phyloP scores from a whole-genome alignment of 2,329 filamentous ascomycete species.

The Fusarium sp. region DNA sequence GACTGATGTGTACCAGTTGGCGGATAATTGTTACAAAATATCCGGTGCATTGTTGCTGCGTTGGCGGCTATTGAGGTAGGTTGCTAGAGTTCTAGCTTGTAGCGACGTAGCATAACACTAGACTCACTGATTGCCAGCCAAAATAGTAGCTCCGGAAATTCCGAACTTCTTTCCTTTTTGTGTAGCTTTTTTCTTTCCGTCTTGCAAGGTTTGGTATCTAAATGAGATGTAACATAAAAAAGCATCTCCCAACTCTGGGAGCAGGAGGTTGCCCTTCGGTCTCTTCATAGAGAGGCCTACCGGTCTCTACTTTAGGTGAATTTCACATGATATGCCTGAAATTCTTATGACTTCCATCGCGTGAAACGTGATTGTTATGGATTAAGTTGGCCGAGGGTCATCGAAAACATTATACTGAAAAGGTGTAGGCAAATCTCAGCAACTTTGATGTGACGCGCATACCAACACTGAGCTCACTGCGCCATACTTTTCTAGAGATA shows the following conservation, averaged over 20 bases:
- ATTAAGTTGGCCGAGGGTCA: neutral
- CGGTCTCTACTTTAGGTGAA: neutral
- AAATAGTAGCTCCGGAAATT: neutral
- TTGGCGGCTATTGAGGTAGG: neutral
- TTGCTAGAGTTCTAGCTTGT: neutral
- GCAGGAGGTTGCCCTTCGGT: neutral
- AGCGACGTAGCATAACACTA: neutral
- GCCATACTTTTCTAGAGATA: neutral
- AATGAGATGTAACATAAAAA: neutral
- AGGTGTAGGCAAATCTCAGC: neutral
- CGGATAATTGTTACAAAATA: neutral
- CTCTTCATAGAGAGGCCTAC: neutral
- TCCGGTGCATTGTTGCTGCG: neutral
- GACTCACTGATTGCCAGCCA: neutral
- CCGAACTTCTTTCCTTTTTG: neutral
- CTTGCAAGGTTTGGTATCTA: neutral
- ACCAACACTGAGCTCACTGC: neutral
- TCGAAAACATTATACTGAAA: neutral
- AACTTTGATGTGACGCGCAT: neutral
- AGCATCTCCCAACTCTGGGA: neutral
- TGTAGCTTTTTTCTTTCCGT: neutral
- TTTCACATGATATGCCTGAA: neutral
- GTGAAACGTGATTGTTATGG: neutral
- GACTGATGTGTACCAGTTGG: neutral
- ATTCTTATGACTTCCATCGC: neutral